Conservation (phyloP, 192 early-diverging fungal genomes). For the Pilaira anomala region DNA sequence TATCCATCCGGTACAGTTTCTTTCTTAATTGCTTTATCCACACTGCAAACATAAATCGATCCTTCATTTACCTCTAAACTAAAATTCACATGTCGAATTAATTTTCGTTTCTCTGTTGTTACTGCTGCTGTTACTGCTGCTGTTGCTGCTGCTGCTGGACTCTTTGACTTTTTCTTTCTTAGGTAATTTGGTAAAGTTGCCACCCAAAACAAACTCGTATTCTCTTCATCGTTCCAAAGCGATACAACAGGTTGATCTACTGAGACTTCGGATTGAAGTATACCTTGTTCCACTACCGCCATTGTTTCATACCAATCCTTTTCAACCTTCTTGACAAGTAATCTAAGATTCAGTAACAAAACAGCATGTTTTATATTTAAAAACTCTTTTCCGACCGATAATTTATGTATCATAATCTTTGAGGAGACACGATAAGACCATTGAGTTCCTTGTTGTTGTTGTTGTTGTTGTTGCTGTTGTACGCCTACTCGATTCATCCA, state of each 20-base stretch:
- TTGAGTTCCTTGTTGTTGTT: neutral
- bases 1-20: neutral
- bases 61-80: constrained; percentile 8
- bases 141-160: no score
- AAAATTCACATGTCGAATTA: neutral
- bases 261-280: neutral
- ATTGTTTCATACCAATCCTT: neutral
- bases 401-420: neutral
- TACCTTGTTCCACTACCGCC: neutral
- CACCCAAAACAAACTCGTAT: no score
- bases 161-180: neutral
- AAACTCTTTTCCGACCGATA: neutral
- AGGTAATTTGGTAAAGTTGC: neutral
- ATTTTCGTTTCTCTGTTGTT: no score
- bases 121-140: no score
- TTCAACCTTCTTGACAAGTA: neutral
- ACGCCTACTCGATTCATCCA: neutral
- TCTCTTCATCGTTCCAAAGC: neutral
- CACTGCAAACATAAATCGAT: neutral
- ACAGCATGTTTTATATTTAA: constrained; percentile 1
- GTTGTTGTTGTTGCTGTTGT: no score
- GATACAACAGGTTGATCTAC: neutral
- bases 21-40: neutral
- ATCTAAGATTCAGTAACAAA: neutral
- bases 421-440: neutral